A percentile compares a stretch with the other conserved stretches of the same genome.
Evolutionary conservation across 1,284 basidiomycete genomes (phyloP).

Genomic region (Phellopilus nigrolimitatus): DNA sequence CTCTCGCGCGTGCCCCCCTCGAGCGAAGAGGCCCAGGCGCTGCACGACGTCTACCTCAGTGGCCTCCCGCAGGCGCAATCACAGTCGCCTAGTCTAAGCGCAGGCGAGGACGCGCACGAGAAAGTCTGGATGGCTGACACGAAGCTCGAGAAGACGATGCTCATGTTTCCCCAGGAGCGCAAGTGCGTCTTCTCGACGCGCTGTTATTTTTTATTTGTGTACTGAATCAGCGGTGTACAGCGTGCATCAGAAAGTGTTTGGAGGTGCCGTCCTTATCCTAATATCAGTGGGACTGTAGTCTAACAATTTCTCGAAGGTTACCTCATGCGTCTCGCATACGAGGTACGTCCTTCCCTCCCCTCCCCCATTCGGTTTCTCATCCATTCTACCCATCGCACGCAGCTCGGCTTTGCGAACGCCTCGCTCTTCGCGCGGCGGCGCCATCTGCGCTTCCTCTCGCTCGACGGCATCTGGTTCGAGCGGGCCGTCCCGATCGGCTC

Average conservation of each 20-base stretch:
- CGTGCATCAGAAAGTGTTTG: slow-evolving; percentile 79
- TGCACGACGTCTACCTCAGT: slow-evolving; percentile 66
- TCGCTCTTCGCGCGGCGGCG: slow-evolving; percentile 60
- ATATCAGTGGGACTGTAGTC: too few species aligned
- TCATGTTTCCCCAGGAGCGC: slow-evolving; percentile 85
- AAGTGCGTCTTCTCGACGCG: slow-evolving; percentile 55
- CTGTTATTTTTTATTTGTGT: not conserved
- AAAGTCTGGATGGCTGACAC: slow-evolving; percentile 67
- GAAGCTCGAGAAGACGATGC: slow-evolving; percentile 57
- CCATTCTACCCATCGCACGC: slow-evolving; percentile 14
- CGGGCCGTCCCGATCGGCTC: slow-evolving; percentile 81
- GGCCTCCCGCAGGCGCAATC: slow-evolving; percentile 42
- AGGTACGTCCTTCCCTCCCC: slow-evolving; percentile 35
- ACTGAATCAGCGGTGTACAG: slow-evolving; percentile 30
- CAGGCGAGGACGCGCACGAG: slow-evolving; percentile 36
- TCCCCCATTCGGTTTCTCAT: not conserved
- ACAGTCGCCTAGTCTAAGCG: too few species aligned
- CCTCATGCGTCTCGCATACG: slow-evolving; percentile 64
- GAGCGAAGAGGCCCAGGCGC: slow-evolving; percentile 56
- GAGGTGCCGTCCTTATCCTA: too few species aligned
- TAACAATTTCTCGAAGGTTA: slow-evolving; percentile 32
- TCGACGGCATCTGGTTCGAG: slow-evolving; percentile 76
- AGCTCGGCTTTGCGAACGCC: slow-evolving; percentile 75
- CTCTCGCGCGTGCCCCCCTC: slow-evolving; percentile 70
- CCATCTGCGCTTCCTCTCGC: slow-evolving; percentile 67